These are phyloP conservation scores for Barnettozyma hawaiiensis DNA, from an alignment of 1,139 yeast species.

Conservation along the genomic window DNA sequence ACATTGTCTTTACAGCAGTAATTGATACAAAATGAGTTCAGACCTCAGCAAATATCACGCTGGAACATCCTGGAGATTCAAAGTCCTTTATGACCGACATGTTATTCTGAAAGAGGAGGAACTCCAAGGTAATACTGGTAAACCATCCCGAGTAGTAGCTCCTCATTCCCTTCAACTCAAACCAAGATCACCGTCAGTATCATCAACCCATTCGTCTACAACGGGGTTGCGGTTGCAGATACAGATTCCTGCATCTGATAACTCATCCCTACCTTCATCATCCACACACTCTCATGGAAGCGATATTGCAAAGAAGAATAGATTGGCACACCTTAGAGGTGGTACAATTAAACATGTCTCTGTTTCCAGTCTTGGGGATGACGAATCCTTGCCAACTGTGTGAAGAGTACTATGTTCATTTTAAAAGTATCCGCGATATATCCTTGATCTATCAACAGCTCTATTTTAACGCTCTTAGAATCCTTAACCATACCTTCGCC, in stretches of 20 bases:
- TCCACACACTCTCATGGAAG: background rate
- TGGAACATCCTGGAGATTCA: constrained; percentile 23
- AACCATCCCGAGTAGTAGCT: background rate
- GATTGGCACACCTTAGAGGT: background rate
- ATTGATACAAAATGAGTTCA: too few relatives aligned
- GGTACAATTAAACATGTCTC: background rate
- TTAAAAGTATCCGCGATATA: too few relatives aligned
- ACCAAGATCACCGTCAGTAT: background rate
- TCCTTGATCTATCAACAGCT: too few relatives aligned
- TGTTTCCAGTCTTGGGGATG: background rate
- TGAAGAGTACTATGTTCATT: too few relatives aligned
- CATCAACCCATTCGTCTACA: background rate
- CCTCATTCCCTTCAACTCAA: background rate
- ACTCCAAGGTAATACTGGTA: background rate
- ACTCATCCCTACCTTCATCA: background rate
- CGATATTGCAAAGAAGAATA: background rate
- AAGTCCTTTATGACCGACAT: constrained; percentile 18
- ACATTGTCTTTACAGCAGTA: too few relatives aligned
- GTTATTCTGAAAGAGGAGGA: background rate
- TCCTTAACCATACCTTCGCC: too few relatives aligned
- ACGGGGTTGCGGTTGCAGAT: too few relatives aligned
- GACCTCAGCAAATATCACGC: background rate
- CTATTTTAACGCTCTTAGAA: too few relatives aligned
- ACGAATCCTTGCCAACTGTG: background rate
- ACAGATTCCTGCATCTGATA: background rate